Evolutionary conservation across 2,329 filamentous ascomycete genomes (phyloP), one percentile per base, ranked within the genome.

Genomic region (Microsporum ferrugineum): DNA sequence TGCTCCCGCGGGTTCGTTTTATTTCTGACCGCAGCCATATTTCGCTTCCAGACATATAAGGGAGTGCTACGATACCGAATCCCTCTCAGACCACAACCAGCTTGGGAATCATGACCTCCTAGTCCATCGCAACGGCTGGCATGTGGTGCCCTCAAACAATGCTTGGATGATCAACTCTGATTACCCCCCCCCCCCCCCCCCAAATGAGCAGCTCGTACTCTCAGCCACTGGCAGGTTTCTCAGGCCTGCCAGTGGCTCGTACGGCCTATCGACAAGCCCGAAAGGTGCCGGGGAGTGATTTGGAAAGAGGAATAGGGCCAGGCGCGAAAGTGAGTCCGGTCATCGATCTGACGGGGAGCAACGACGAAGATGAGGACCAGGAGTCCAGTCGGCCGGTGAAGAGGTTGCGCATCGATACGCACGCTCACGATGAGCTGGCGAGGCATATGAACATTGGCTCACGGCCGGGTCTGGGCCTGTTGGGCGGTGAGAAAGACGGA

Each of bases 81-180:
- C 36, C 5, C 56, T 12, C 10, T 27, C 23, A 58, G 14, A 41
- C 56, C n/a, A 14, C 6, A 10, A n/a, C 5, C 17, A 3, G 17
- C 38, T n/a, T 39, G 29, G 47, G 60, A 57, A 51, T 41, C 33
- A 23, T 63, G 56, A 61, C 38, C 27, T 68, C 63, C 66, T 63
- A 60, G 63, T n/a, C 65, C 64, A 65, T 59, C 60, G 61, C 55
- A 6, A 61, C 63, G 63, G 59, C 67, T 67, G 71, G 70, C 61
- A 63, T 71, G 66, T 68, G 75, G 76, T 71, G 70, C 61, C 67
- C 68, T 5, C 39, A n/a, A 69, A 70, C 70, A 67, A 76, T 76
- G 73, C 75, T 73, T 65, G 51, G 51, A 55, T 55, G 51, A 55
- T 2, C 51, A 55, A 10, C 51, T 55, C 17, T 23, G 17, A 23